Percentiles rank a stretch among this genome's conserved stretches.
phyloP scores from a whole-genome alignment of 495 filamentous ascomycete species.

The Daldinia grandis region DNA sequence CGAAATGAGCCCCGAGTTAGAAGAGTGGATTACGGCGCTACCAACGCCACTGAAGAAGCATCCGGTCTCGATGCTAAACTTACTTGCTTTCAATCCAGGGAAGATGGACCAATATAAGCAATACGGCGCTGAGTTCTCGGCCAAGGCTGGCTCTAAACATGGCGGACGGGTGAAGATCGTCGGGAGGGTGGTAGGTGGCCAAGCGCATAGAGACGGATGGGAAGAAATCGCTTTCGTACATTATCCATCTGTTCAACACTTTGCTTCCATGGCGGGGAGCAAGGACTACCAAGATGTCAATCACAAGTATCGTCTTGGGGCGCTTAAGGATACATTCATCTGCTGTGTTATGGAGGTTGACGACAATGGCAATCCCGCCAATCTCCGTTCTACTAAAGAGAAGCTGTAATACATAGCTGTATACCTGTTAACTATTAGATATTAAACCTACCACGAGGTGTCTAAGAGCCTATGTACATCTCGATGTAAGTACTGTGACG shows the following conservation, averaged over 20 bases:
- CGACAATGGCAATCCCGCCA: conserved; percentile 33
- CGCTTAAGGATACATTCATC: conserved; percentile 70
- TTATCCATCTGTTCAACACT: conserved; percentile 70
- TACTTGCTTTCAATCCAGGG: conserved; percentile 66
- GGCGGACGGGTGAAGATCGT: conserved; percentile 71
- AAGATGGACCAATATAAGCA: conserved; percentile 63
- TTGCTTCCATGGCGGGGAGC: conserved; percentile 69
- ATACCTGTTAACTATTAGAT: too few species aligned
- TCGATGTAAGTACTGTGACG: not conserved
- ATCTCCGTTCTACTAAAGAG: conserved; percentile 1
- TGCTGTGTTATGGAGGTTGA: conserved; percentile 66
- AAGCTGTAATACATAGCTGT: conserved; percentile 25
- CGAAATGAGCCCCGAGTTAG: conserved; percentile 61
- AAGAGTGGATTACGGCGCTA: conserved; percentile 56
- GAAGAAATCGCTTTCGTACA: conserved; percentile 68
- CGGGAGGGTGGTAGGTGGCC: conserved; percentile 56
- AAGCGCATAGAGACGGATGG: conserved; percentile 46
- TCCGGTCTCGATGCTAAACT: conserved; percentile 73
- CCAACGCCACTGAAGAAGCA: conserved; percentile 43
- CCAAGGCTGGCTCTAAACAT: conserved; percentile 58
- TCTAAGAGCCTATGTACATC: not conserved
- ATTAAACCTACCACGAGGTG: not conserved
- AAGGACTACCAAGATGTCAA: conserved; percentile 72
- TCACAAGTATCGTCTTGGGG: conserved; percentile 60
- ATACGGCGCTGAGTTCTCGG: conserved; percentile 67